These are phyloP conservation scores for Endotrypanum monterogeii DNA, from an alignment of 208 protist genomes.

Conservation along the genomic window DNA sequence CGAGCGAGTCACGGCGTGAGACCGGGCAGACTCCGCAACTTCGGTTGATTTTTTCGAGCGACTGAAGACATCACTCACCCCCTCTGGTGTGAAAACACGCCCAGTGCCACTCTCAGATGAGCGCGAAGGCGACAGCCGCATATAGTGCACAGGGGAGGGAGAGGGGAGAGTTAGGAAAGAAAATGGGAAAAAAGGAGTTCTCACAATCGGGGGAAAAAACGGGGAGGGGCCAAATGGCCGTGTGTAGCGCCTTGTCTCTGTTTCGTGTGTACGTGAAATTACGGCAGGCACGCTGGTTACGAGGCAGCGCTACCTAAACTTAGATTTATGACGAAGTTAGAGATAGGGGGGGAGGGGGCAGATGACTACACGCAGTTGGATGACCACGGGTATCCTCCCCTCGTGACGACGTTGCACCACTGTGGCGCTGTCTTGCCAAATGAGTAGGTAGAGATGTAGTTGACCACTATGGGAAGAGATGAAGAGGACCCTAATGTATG, in stretches of 20 bases:
- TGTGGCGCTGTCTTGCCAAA: not conserved
- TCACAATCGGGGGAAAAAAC: not conserved
- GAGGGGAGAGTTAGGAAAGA: not conserved
- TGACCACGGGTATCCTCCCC: not conserved
- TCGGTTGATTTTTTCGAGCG: not conserved
- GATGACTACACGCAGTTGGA: not conserved
- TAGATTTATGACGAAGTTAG: too few relatives aligned
- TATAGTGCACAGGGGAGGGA: not conserved
- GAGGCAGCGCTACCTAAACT: too few relatives aligned
- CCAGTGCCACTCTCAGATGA: not conserved
- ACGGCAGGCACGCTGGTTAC: too few relatives aligned
- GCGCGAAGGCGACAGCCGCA: not conserved
- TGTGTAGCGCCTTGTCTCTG: too few relatives aligned
- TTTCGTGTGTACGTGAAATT: too few relatives aligned
- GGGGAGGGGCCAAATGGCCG: not conserved
- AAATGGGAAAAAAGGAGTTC: not conserved
- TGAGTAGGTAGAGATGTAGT: not conserved
- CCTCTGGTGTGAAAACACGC: not conserved
- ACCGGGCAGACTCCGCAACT: not conserved
- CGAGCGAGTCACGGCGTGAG: not conserved
- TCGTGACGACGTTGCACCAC: not conserved
- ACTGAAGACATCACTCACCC: not conserved
- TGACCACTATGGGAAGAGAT: not conserved
- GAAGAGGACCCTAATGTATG: not conserved
- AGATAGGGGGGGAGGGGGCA: not conserved